Evolutionary conservation across 352 stramenopile genomes (phyloP).

Genomic region (Albugo laibachii): DNA sequence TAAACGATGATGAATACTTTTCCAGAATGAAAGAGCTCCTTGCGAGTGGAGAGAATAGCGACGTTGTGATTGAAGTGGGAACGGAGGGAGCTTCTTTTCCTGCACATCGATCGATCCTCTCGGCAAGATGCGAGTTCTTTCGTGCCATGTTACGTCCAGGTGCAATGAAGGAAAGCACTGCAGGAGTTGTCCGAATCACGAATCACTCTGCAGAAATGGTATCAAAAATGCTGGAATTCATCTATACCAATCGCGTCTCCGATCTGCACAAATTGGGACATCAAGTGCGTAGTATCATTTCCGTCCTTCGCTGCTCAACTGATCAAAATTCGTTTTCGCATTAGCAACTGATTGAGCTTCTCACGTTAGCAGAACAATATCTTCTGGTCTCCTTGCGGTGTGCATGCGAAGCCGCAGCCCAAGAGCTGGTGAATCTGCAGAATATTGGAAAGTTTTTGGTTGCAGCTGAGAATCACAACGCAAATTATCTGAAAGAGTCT

Average conservation of each 20-base stretch:
- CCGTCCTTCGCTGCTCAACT: background rate
- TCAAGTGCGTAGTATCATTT: slow-evolving; percentile 19
- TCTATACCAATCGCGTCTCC: slow-evolving; percentile 80
- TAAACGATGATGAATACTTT: slow-evolving; percentile 61
- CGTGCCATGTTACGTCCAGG: slow-evolving; percentile 73
- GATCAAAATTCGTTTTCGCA: slow-evolving; percentile 1
- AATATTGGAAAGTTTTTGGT: slow-evolving; percentile 63
- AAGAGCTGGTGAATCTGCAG: slow-evolving; percentile 42
- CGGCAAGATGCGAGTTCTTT: slow-evolving; percentile 78
- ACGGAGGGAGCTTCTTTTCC: slow-evolving; percentile 31
- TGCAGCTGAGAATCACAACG: slow-evolving; percentile 69
- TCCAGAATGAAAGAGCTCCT: slow-evolving; percentile 52
- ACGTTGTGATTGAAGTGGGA: slow-evolving; percentile 55
- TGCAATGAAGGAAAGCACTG: slow-evolving; percentile 70
- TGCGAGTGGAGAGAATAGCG: slow-evolving; percentile 36
- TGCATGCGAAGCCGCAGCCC: slow-evolving; percentile 49
- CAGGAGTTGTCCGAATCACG: slow-evolving; percentile 61
- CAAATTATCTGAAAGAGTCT: slow-evolving; percentile 62
- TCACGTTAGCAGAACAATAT: slow-evolving; percentile 69
- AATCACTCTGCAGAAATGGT: slow-evolving; percentile 70
- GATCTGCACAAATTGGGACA: slow-evolving; percentile 59
- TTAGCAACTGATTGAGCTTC: slow-evolving; percentile 70
- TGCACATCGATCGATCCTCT: slow-evolving; percentile 57
- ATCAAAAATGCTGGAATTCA: slow-evolving; percentile 83
- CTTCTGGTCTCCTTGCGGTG: slow-evolving; percentile 54